A percentile compares a stretch with the other conserved stretches of the same genome.
Conservation (phyloP, 192 early-diverging fungal genomes). For the Rhizoclosmatium globosum region DNA sequence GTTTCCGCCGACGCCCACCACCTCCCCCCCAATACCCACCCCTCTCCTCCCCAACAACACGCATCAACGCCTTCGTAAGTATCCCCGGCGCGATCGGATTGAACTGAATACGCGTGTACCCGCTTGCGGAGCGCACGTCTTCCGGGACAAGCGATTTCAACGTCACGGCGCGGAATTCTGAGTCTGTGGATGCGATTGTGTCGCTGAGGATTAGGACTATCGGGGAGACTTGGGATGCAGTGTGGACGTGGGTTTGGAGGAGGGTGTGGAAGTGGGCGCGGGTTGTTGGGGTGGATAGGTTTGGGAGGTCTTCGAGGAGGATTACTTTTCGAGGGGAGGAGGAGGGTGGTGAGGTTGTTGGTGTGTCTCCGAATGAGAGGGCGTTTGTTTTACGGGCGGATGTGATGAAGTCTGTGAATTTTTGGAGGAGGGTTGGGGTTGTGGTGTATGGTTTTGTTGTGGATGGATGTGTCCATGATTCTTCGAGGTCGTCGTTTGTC, state of each 20-base stretch:
- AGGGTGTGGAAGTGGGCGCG: slow-evolving; percentile 40
- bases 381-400: slow-evolving; percentile 30
- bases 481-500: not conserved
- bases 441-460: not conserved
- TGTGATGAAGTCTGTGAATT: slow-evolving; percentile 34
- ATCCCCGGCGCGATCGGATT: slow-evolving; percentile 50
- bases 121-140: slow-evolving; percentile 34
- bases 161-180: slow-evolving; percentile 7
- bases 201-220: slow-evolving; percentile 53
- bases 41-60: slow-evolving; percentile 41
- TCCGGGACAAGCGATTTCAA: slow-evolving; percentile 39
- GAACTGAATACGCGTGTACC: slow-evolving; percentile 49
- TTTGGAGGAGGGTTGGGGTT: not conserved
- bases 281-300: slow-evolving; percentile 34
- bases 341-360: not conserved
- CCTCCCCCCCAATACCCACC: not conserved
- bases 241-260: slow-evolving; percentile 38
- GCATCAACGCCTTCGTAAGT: slow-evolving; percentile 43
- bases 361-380: slow-evolving; percentile 17
- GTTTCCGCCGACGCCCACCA: not conserved
- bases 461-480: not conserved
- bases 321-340: slow-evolving; percentile 40
- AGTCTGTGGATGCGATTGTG: not conserved
- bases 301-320: slow-evolving; percentile 57
- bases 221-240: slow-evolving; percentile 36